These are phyloP conservation scores for Adansonia madagascariensis DNA, from an alignment of 441 rosid species.

Conservation along the genomic window DNA sequence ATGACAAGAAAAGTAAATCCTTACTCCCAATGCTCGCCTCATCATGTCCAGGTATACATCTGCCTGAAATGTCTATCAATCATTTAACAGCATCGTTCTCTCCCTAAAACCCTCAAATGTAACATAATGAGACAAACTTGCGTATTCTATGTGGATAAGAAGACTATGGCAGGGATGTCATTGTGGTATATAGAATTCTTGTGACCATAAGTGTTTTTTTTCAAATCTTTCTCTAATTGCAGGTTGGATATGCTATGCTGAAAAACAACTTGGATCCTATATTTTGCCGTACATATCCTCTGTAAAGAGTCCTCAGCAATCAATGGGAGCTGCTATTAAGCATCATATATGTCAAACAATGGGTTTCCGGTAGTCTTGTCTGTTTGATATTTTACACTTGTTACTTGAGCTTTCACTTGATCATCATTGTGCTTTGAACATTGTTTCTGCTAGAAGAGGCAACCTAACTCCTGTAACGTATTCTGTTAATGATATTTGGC, in stretches of 20 bases:
- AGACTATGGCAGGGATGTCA: neutral
- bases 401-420: neutral
- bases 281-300: conserved; percentile 80
- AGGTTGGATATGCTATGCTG: conserved; percentile 99
- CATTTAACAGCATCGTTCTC: neutral
- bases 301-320: conserved; percentile 94
- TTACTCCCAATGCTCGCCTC: conserved; percentile 85
- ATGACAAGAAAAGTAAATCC: conserved; percentile 39
- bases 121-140: neutral
- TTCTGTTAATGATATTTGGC: conserved; percentile 8
- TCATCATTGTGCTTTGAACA: neutral
- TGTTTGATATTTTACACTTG: neutral
- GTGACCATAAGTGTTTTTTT: neutral
- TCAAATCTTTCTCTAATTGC: conserved; percentile 32
- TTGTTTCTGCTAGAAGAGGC: neutral
- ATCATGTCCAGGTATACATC: conserved; percentile 79
- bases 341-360: conserved; percentile 60
- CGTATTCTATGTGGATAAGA: neutral
- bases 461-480: neutral
- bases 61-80: neutral
- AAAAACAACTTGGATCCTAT: conserved; percentile 81
- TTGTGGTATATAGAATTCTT: neutral
- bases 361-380: conserved; percentile 62
- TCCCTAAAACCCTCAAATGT: neutral
- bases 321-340: conserved; percentile 80